phyloP scores from a whole-genome alignment of 495 filamentous ascomycete species.

The Penicillium tannophilum region DNA sequence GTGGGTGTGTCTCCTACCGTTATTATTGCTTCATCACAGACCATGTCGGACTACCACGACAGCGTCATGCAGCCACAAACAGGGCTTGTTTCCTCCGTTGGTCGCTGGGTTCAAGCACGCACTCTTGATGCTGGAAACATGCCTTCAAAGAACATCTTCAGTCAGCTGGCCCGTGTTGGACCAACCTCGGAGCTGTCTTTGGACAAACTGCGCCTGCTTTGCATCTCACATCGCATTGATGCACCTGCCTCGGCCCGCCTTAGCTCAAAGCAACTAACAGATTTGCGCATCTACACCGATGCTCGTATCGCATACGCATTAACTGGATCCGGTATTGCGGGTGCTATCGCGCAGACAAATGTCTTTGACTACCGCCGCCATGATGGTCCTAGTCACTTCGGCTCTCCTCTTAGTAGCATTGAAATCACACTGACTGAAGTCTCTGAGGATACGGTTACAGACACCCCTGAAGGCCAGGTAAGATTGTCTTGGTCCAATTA shows the following conservation, averaged over 20 bases:
- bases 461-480: slow-evolving; percentile 62
- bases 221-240: slow-evolving; percentile 42
- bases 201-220: slow-evolving; percentile 66
- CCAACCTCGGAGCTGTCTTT: slow-evolving; percentile 65
- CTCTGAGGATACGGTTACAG: slow-evolving; percentile 61
- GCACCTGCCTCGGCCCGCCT: slow-evolving; percentile 45
- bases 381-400: slow-evolving; percentile 68
- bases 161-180: slow-evolving; percentile 54
- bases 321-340: slow-evolving; percentile 78
- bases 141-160: slow-evolving; percentile 48
- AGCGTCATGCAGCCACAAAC: slow-evolving; percentile 53
- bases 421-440: slow-evolving; percentile 69
- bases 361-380: slow-evolving; percentile 82
- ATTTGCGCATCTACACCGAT: slow-evolving; percentile 77
- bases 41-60: slow-evolving; percentile 66
- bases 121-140: slow-evolving; percentile 70
- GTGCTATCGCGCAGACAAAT: slow-evolving; percentile 80
- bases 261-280: slow-evolving; percentile 67
- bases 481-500: slow-evolving; percentile 14
- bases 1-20: slow-evolving; percentile 78
- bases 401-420: slow-evolving; percentile 73
- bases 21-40: slow-evolving; percentile 74
- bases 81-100: slow-evolving; percentile 55
- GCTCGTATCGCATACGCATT: slow-evolving; percentile 85
- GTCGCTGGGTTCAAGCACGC: slow-evolving; percentile 69